Evolutionary conservation across 2,329 filamentous ascomycete species (phyloP).

Genomic region (Pseudocercospora fuligena): DNA sequence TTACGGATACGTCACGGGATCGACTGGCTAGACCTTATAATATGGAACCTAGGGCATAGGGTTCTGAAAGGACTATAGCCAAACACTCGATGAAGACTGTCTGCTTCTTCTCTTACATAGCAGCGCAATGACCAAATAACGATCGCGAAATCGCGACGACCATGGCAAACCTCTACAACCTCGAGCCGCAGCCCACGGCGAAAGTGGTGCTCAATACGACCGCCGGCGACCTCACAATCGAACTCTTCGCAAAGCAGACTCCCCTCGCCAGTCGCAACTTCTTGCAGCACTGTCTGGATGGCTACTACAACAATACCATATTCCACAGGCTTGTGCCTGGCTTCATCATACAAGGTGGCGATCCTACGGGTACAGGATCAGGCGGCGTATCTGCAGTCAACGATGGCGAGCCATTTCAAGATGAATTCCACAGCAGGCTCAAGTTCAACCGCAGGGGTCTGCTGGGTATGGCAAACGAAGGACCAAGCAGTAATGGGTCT

Average conservation of each 20-base stretch:
- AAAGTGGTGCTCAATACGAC: slow-evolving; percentile 92
- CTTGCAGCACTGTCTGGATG: slow-evolving; percentile 89
- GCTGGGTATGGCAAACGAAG: slow-evolving; percentile 94
- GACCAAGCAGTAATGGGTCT: slow-evolving; percentile 83
- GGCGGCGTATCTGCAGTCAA: slow-evolving; percentile 93
- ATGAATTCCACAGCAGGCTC: slow-evolving; percentile 89
- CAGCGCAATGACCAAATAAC: slow-evolving; percentile 21
- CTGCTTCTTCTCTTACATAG: not conserved
- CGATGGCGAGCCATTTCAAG: slow-evolving; percentile 78
- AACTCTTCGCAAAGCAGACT: slow-evolving; percentile 93
- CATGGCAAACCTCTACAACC: slow-evolving; percentile 92
- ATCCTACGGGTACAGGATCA: slow-evolving; percentile 88
- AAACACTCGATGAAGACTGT: too few species aligned
- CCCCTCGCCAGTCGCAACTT: slow-evolving; percentile 94
- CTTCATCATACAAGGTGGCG: slow-evolving; percentile 93
- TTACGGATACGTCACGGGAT: too few species aligned
- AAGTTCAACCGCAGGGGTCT: slow-evolving; percentile 92
- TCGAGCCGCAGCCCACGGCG: slow-evolving; percentile 91
- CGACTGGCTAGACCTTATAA: too few species aligned
- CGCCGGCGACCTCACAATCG: slow-evolving; percentile 83
- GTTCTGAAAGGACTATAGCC: too few species aligned
- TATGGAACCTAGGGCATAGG: too few species aligned
- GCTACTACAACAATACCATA: slow-evolving; percentile 90
- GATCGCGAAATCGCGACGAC: slow-evolving; percentile 14
- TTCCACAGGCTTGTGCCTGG: slow-evolving; percentile 92